Evolutionary conservation across 2,329 filamentous ascomycete genomes (phyloP).

Genomic region (Cadophora malorum): DNA sequence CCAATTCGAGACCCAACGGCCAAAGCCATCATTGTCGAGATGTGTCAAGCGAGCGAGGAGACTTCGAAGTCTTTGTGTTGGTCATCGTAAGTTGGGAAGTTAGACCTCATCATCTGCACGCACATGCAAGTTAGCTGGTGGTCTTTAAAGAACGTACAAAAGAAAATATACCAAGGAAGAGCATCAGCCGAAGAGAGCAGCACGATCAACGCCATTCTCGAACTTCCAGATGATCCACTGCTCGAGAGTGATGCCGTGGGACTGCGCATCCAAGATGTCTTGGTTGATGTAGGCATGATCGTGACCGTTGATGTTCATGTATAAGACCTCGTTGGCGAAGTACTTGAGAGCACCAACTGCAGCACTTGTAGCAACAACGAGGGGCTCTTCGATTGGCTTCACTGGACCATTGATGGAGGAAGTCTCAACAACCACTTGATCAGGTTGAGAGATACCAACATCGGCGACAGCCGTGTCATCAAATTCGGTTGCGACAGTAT

Average conservation of each 20-base stretch:
- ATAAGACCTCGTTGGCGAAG: not conserved
- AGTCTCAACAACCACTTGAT: not conserved
- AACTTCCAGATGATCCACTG: constrained; percentile 13
- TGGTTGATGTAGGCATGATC: constrained; percentile 6
- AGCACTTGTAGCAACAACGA: constrained; percentile 12
- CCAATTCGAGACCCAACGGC: constrained; percentile 5
- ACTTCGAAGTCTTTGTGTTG: not conserved
- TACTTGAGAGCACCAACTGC: constrained; percentile 7
- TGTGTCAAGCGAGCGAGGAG: not conserved
- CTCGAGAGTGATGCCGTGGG: constrained; percentile 6
- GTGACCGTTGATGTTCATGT: constrained; percentile 2
- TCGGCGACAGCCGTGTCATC: not conserved
- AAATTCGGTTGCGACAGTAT: not conserved
- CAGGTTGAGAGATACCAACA: not conserved
- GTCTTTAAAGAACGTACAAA: not conserved
- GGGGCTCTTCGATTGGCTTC: not conserved
- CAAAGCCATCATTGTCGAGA: constrained; percentile 1
- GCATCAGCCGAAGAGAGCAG: not conserved
- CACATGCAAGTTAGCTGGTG: not conserved
- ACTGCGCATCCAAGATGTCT: constrained; percentile 9
- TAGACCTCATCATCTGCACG: not conserved
- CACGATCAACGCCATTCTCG: constrained; percentile 12
- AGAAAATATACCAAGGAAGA: not conserved
- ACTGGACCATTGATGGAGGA: too few species aligned
- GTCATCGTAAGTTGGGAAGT: not conserved